These are phyloP conservation scores for Powellomyces hirtus DNA, from an alignment of 192 early-diverging fungal genomes.

Conservation along the genomic window DNA sequence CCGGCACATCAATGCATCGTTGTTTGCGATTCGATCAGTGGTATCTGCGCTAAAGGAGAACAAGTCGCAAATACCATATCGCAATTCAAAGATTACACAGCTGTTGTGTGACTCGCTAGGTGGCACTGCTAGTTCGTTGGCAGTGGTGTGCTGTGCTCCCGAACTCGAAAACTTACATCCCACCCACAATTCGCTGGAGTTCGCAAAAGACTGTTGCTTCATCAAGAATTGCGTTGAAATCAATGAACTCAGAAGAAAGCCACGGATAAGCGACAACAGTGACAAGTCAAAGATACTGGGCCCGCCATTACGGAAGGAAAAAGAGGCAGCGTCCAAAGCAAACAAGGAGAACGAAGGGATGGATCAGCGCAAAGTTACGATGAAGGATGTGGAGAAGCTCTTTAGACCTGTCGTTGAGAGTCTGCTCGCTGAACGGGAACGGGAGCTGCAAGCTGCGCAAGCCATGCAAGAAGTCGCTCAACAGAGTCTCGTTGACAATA, in stretches of 20 bases:
- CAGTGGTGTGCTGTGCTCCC: constrained; percentile 27
- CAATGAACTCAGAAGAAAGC: constrained; percentile 4
- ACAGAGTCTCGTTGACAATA: not conserved
- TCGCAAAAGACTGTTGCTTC: constrained; percentile 28
- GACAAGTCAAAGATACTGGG: no score
- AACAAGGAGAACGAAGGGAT: no score
- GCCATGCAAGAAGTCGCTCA: no score
- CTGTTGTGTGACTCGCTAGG: constrained; percentile 27
- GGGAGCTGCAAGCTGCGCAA: not conserved
- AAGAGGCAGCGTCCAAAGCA: no score
- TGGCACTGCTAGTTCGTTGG: constrained; percentile 22
- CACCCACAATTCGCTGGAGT: constrained; percentile 28
- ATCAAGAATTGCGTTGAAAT: constrained; percentile 24
- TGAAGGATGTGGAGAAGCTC: constrained; percentile 10
- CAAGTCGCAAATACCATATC: constrained; percentile 20
- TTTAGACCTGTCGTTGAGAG: not conserved
- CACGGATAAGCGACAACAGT: no score
- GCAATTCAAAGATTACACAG: constrained; percentile 30
- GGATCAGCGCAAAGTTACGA: not conserved
- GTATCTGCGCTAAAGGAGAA: constrained; percentile 22
- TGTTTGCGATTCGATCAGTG: constrained; percentile 25
- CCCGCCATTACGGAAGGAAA: no score
- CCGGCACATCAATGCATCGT: constrained; percentile 24
- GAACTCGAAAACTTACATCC: constrained; percentile 19
- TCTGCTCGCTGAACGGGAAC: constrained; percentile 1